phyloP scores from a whole-genome alignment of 1,139 yeast genomes.

The Torulaspora globosa region DNA sequence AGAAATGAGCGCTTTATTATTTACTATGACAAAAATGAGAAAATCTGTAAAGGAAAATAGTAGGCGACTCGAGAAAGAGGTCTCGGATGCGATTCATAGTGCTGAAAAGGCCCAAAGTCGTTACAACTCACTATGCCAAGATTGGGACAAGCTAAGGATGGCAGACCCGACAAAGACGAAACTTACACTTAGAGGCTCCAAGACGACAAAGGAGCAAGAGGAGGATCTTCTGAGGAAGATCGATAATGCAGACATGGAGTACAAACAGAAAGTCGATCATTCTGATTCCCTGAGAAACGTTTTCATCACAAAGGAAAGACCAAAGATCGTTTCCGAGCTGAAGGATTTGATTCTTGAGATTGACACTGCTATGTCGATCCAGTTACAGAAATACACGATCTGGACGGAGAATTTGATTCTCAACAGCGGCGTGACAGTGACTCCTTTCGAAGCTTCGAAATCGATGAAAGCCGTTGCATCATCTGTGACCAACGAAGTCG shows the following conservation, averaged over 20 bases:
- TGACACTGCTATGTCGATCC: slow-evolving; percentile 84
- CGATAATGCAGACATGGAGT: slow-evolving; percentile 79
- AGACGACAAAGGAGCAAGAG: slow-evolving; percentile 83
- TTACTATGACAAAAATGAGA: slow-evolving; percentile 65
- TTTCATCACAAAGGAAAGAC: slow-evolving; percentile 68
- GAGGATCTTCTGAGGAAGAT: slow-evolving; percentile 82
- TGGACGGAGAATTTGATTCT: slow-evolving; percentile 79
- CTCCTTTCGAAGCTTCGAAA: slow-evolving; percentile 57
- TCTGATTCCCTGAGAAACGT: slow-evolving; percentile 75
- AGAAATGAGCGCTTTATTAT: slow-evolving; percentile 69
- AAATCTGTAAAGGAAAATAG: slow-evolving; percentile 80
- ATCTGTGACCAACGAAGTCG: slow-evolving; percentile 76
- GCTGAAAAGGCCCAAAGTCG: slow-evolving; percentile 88
- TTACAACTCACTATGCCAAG: slow-evolving; percentile 77
- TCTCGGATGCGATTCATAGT: slow-evolving; percentile 68
- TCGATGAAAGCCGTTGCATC: slow-evolving; percentile 76
- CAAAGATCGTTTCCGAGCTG: slow-evolving; percentile 66
- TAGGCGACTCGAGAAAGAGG: slow-evolving; percentile 75
- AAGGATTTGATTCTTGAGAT: slow-evolving; percentile 77
- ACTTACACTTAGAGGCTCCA: slow-evolving; percentile 71
- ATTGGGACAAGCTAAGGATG: slow-evolving; percentile 74
- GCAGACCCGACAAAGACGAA: slow-evolving; percentile 80
- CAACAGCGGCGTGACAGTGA: slow-evolving; percentile 77
- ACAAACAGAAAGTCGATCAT: slow-evolving; percentile 66
- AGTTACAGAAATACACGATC: slow-evolving; percentile 82